Percentiles rank a stretch among this genome's conserved stretches.
phyloP scores from a whole-genome alignment of 2,329 filamentous ascomycete species.

The Xylariaceae sp. region DNA sequence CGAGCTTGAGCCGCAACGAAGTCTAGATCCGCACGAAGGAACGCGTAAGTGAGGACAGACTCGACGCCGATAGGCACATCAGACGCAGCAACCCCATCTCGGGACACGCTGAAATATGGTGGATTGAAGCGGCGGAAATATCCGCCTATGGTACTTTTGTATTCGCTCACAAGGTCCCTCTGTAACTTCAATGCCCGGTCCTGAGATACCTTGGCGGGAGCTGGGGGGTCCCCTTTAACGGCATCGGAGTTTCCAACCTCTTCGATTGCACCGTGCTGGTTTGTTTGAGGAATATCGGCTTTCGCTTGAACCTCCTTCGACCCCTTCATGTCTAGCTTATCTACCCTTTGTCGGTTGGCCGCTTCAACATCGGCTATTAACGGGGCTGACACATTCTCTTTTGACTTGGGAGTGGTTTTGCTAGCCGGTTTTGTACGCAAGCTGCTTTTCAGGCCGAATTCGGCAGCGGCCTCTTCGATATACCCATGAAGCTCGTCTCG shows the following conservation, averaged over 20 bases:
- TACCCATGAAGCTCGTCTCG: constrained; percentile 86
- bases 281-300: constrained; percentile 45
- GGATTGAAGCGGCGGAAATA: constrained; percentile 94
- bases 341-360: constrained; percentile 46
- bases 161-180: constrained; percentile 73
- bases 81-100: constrained; percentile 41
- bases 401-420: constrained; percentile 19
- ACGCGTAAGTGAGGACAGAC: constrained; percentile 86
- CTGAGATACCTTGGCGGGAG: constrained; percentile 59
- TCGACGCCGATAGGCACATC: constrained; percentile 67
- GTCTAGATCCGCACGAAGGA: constrained; percentile 91
- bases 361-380: constrained; percentile 37
- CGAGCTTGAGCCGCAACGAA: constrained; percentile 89
- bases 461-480: constrained; percentile 78
- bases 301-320: constrained; percentile 53
- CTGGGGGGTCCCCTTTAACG: constrained; percentile 50
- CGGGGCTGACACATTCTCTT: constrained; percentile 18
- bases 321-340: constrained; percentile 57
- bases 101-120: constrained; percentile 67
- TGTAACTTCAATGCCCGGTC: constrained; percentile 73
- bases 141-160: constrained; percentile 85
- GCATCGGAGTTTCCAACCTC: constrained; percentile 47
- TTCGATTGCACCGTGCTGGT: constrained; percentile 43
- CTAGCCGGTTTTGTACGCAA: constrained; percentile 54
- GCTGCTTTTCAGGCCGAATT: constrained; percentile 81